Base-by-base conservation (phyloP, 768 basidiomycete genomes). In the Punctularia strigosozonata region DNA sequence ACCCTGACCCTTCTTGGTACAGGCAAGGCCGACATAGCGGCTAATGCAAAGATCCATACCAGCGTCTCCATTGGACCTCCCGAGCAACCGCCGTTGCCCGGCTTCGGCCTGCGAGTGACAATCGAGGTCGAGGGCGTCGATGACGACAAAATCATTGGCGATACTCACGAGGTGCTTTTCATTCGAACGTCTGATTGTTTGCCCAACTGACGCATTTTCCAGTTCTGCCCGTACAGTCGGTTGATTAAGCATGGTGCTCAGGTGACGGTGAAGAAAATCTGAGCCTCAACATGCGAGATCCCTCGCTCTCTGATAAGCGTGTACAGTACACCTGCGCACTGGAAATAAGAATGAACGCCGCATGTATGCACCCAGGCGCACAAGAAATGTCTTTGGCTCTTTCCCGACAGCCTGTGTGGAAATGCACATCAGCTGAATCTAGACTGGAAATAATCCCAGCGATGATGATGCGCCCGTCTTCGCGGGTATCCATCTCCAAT, bases 61-160 rank as follows among this genome's bases (percentile, higher is more conserved):
- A 18, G 15, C 13, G 48, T 49, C 6, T 39, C 38, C 23, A 33
- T 49, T 13, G 48, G 48, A 1, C 19, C 35, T 10, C 48, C 48
- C 6, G 32, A 31, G 2, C 43, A 39, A 4, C 17, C 17, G 25
- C 46, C 48, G 14, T 15, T 28, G 10, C 10, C 8, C 10, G 48
- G 48, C 1, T 49, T 49, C 26, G 48, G 43, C 1, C 38, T 49
- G 20, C 34, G 35, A 20, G 48, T 49, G 13, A 43, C 44, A n/a
- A 44, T 49, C 20, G 37, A 36, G 13, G 48, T 49, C 4, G 40
- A 43, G 25, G 46, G 46, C 30, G 43, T 49, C 5, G 17, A 17
- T 10, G 48, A 47, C 26, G 37, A 47, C 33, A 40, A 32, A 4
- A 36, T 49, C 15, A 42, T 49, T 18, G 5, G 42, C 8, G 40